These are phyloP conservation scores for Monotropa hypopitys DNA, from an alignment of 179 eudicot species.

Conservation along the genomic window DNA sequence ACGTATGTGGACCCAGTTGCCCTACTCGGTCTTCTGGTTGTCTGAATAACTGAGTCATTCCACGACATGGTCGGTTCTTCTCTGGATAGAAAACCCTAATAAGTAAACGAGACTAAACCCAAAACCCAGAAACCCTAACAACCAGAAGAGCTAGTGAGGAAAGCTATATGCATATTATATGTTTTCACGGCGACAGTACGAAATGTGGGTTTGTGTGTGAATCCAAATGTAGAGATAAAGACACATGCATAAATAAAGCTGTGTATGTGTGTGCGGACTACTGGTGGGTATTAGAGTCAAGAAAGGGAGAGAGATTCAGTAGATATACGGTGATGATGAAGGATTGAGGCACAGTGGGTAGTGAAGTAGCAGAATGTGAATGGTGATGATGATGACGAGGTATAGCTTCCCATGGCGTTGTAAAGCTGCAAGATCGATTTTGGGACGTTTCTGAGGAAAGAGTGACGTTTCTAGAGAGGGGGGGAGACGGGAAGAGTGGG, in stretches of 20 bases:
- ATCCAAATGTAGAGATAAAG: not conserved
- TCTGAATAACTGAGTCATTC: slow-evolving; percentile 36
- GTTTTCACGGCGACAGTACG: not conserved
- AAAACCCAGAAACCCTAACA: not conserved
- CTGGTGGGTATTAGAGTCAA: not conserved
- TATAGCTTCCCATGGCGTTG: not conserved
- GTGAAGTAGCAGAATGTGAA: not conserved
- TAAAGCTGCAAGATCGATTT: slow-evolving; percentile 8
- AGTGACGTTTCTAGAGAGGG: not conserved
- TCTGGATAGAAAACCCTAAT: slow-evolving; percentile 9
- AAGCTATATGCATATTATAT: not conserved
- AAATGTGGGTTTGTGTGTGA: not conserved
- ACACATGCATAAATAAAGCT: too few species aligned
- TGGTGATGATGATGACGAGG: not conserved
- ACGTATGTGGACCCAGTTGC: slow-evolving; percentile 32
- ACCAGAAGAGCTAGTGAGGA: not conserved
- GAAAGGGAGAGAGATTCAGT: not conserved
- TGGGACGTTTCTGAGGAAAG: not conserved
- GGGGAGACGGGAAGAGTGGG: not conserved
- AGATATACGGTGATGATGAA: not conserved
- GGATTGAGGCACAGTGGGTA: not conserved
- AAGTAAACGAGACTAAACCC: not conserved
- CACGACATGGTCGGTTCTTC: slow-evolving; percentile 32
- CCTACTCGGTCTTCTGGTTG: slow-evolving; percentile 21
- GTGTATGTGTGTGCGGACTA: not conserved